Evolutionary conservation across 2,329 filamentous ascomycete species (phyloP).

Genomic region (Trichoderma sp.): DNA sequence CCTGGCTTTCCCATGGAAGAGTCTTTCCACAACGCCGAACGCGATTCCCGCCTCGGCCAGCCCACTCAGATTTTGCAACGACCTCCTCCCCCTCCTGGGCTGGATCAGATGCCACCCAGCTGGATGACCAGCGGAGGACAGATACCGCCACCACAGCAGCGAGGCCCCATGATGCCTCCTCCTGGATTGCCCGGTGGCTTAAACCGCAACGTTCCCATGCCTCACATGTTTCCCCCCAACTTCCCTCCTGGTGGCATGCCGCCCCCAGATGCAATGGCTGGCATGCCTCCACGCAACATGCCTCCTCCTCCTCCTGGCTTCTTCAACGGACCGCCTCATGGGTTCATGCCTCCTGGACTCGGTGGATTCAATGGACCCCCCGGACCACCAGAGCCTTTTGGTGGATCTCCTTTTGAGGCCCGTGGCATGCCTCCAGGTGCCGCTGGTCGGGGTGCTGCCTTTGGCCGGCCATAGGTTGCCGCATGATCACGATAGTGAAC

Average conservation of each 20-base stretch:
- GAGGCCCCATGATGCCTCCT: conserved; percentile 58
- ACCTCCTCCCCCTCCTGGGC: conserved; percentile 57
- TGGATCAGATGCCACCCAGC: conserved; percentile 58
- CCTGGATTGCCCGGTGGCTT: conserved; percentile 48
- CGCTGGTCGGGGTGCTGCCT: conserved; percentile 35
- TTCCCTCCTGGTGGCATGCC: conserved; percentile 51
- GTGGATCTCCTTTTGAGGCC: conserved; percentile 50
- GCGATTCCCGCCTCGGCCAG: conserved; percentile 48
- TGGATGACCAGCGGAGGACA: conserved; percentile 50
- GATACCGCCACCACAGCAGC: conserved; percentile 41
- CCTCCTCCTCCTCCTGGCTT: conserved; percentile 57
- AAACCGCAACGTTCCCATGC: conserved; percentile 47
- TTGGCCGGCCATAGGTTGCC: conserved; percentile 30
- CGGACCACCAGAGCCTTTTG: conserved; percentile 47
- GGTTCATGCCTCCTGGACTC: conserved; percentile 55
- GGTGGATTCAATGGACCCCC: conserved; percentile 54
- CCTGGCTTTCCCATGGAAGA: conserved; percentile 54
- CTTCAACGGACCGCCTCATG: conserved; percentile 49
- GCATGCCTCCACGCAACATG: conserved; percentile 53
- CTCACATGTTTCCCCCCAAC: conserved; percentile 60
- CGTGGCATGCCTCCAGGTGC: conserved; percentile 54
- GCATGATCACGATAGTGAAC: too few species aligned
- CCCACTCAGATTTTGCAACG: conserved; percentile 65
- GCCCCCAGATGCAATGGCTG: conserved; percentile 49
- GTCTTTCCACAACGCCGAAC: conserved; percentile 48